Evolutionary conservation across 768 basidiomycete species (phyloP), one percentile per base, ranked within the genome.

Genomic region (Amanita pseudoporphyria): DNA sequence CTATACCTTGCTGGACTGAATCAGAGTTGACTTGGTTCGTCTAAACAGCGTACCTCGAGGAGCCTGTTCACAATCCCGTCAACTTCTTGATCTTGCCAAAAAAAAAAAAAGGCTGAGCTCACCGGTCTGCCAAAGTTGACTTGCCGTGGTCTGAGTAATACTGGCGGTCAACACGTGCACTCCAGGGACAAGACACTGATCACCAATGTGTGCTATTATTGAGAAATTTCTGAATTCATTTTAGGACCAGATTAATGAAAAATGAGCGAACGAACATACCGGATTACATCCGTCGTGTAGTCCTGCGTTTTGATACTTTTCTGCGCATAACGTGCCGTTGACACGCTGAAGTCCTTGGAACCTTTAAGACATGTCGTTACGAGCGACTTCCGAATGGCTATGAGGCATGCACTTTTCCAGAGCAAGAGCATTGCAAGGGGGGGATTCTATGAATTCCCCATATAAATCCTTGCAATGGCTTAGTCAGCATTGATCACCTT

Each of bases 151-250:
- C 87, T 86, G 45, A 30, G 28, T 22, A 30, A 51, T n/a, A 45
- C 21, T n/a, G 51, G 16, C 22, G 26, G 24, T 37, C 31, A 36
- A 37, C 38, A 30, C 21, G 36, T 18, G 51, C 9, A 5, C 1
- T 6, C 19, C 21, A 13, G 35, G 10, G 42, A 31, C 14, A 18
- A 24, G 19, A 16, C 14, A 1, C 19, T 14, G 1, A 45, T 30
- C 57, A 82, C 91, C 92, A 57, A 96, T 96, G 64, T 97, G 94
- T 1, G 93, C 93, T 61, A 97, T 95, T 56, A 97, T 92, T 9
- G 92, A 94, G 64, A 97, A 92, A 64, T 97, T 97, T 47, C 86
- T 87, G 47, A 9, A 41, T 21, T n/a, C 37, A 30, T 51, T 28
- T 44, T 44, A 30, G 54, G 49, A 55, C 44, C 33, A 9, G 18